Conservation (phyloP, 495 filamentous ascomycete genomes). For the Chaetomium tenue region DNA sequence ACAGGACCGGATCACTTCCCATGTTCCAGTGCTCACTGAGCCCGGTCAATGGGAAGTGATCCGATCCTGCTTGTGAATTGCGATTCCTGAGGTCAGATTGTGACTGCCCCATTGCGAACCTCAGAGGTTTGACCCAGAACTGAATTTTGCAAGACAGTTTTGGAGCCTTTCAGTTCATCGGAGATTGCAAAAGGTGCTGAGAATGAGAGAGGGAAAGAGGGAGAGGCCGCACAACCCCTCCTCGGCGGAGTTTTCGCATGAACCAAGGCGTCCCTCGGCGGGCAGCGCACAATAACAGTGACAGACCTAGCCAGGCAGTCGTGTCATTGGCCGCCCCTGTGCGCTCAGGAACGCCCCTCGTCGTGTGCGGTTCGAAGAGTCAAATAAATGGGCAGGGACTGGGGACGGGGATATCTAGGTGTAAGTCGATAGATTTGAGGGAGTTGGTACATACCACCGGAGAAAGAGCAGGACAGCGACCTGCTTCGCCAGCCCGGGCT, state of each 20-base stretch:
- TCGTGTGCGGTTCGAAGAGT: background rate
- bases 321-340: background rate
- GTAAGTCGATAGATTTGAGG: background rate
- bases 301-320: background rate
- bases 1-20: background rate
- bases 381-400: background rate
- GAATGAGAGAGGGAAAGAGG: too few species aligned
- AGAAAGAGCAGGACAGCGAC: background rate
- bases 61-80: background rate
- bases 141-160: too few species aligned
- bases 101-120: background rate
- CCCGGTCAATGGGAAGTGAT: background rate
- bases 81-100: background rate
- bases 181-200: too few species aligned
- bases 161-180: too few species aligned
- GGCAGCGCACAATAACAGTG: background rate
- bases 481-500: background rate
- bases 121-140: background rate
- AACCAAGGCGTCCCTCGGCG: background rate
- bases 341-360: background rate
- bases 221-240: background rate
- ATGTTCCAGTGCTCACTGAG: background rate
- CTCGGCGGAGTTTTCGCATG: too few species aligned
- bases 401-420: too few species aligned
- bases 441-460: slow-evolving; percentile 1